Percentiles rank a stretch among this genome's conserved stretches.
phyloP scores from a whole-genome alignment of 2,329 filamentous ascomycete genomes.

The Ceratocystis cubensis region DNA sequence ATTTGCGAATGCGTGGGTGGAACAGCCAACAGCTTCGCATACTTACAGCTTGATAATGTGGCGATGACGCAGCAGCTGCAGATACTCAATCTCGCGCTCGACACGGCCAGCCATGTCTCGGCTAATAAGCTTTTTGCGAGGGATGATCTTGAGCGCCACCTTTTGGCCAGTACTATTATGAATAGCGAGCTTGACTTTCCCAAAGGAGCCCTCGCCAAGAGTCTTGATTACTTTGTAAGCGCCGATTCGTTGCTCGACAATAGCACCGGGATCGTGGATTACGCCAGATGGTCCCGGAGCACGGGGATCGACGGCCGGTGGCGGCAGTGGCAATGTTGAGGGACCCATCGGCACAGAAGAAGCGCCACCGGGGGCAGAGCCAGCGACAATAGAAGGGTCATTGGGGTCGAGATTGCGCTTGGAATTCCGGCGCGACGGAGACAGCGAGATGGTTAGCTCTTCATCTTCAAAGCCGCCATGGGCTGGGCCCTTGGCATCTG shows the following conservation, averaged over 20 bases:
- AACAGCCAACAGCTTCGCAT: neutral
- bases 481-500: conserved; percentile 13
- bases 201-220: conserved; percentile 91
- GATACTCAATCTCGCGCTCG: conserved; percentile 94
- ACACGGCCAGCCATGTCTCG: conserved; percentile 96
- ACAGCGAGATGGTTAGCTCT: conserved; percentile 68
- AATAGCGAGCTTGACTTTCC: conserved; percentile 93
- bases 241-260: conserved; percentile 68
- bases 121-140: conserved; percentile 87
- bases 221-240: conserved; percentile 86
- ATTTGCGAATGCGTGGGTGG: neutral
- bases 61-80: conserved; percentile 87
- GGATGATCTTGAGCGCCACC: conserved; percentile 96
- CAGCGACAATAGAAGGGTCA: conserved; percentile 18
- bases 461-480: conserved; percentile 55
- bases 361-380: conserved; percentile 21
- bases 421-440: conserved; percentile 38
- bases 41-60: conserved; percentile 96
- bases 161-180: conserved; percentile 88
- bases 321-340: neutral
- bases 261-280: conserved; percentile 36
- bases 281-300: conserved; percentile 12
- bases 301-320: conserved; percentile 25
- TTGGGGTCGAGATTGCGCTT: conserved; percentile 17
- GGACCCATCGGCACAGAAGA: neutral